Evolutionary conservation across 345 rosid species (phyloP), one percentile per base, ranked within the genome.

Genomic region (Garcia nutans): DNA sequence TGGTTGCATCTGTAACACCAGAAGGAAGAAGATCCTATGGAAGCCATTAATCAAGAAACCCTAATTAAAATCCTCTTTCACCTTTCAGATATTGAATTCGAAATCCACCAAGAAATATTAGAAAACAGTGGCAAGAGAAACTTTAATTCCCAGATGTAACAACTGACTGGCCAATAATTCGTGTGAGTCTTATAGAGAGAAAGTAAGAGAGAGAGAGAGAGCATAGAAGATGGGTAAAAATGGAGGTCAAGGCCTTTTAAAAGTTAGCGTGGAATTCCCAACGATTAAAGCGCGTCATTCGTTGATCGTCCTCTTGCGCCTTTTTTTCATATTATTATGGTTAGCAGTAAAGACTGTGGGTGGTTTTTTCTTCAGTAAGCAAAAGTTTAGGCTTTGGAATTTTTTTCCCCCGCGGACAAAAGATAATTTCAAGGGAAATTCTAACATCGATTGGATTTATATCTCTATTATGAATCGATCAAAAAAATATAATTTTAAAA

Each of bases 1-100:
- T 81, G 82, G 66, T 79, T 84, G 82, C 94, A 90, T 69, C 89
- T 80, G 79, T 90, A 80, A 56, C 92, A 90, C 94, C 94, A 90
- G 74, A 77, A 87, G 41, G 41, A 37, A 10, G 90, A 83, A 5
- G 82, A 82, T 73, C 81, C 78, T 20, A 45, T 65, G 23, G 88
- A 77, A 19, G 68, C 68, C 47, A 10, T 62, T 2, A 28, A 68
- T 11, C n/a, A 57, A 33, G 55, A 56, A 37, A 7, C 28, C 41
- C 41, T 37, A 37, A 37, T 37, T 3, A 37, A 37, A 2, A 6
- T 37, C 41, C 7, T 37, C 41, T 37, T 37, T 37, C 6, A 37
- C 41, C 41, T 37, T 37, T 37, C 41, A 37, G 6, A 37, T 3
- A 37, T 52, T 11, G 16, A 50, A 52, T 1, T 26, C 54, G 61